Percentiles rank a stretch among this genome's conserved stretches.
Conservation (phyloP, 352 stramenopile species). For the Pythium insidiosum region DNA sequence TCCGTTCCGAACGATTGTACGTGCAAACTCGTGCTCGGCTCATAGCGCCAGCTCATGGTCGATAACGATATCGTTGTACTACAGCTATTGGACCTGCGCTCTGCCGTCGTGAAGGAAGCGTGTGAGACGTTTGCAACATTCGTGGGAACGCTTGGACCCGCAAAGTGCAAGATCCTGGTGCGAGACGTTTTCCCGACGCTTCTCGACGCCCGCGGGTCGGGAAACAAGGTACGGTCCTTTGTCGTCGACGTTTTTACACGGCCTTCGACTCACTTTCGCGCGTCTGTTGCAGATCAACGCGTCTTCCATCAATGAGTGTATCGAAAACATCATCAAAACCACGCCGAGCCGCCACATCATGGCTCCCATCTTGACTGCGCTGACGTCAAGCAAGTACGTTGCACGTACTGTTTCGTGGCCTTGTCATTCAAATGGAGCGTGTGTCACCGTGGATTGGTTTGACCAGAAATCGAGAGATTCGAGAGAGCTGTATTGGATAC, state of each 20-base stretch:
- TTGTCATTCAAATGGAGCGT: too few species aligned
- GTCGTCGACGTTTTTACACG: too few species aligned
- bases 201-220: slow-evolving; percentile 34
- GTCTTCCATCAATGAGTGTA: slow-evolving; percentile 37
- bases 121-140: slow-evolving; percentile 41
- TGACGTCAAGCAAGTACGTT: slow-evolving; percentile 49
- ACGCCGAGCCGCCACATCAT: slow-evolving; percentile 42
- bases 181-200: slow-evolving; percentile 58
- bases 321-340: slow-evolving; percentile 32
- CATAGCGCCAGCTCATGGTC: background rate
- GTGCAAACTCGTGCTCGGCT: background rate
- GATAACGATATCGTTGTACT: slow-evolving; percentile 1
- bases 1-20: slow-evolving; percentile 46
- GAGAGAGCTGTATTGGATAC: slow-evolving; percentile 57
- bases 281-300: slow-evolving; percentile 36
- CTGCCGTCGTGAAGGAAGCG: slow-evolving; percentile 51
- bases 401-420: too few species aligned
- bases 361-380: slow-evolving; percentile 27
- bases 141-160: slow-evolving; percentile 20
- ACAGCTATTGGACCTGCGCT: slow-evolving; percentile 40
- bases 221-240: slow-evolving; percentile 33
- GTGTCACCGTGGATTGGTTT: too few species aligned
- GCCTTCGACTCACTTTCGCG: background rate
- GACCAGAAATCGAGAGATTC: slow-evolving; percentile 57
- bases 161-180: slow-evolving; percentile 42